Evolutionary conservation across 2,329 filamentous ascomycete species (phyloP).

Genomic region (Achaetomium macrosporum): DNA sequence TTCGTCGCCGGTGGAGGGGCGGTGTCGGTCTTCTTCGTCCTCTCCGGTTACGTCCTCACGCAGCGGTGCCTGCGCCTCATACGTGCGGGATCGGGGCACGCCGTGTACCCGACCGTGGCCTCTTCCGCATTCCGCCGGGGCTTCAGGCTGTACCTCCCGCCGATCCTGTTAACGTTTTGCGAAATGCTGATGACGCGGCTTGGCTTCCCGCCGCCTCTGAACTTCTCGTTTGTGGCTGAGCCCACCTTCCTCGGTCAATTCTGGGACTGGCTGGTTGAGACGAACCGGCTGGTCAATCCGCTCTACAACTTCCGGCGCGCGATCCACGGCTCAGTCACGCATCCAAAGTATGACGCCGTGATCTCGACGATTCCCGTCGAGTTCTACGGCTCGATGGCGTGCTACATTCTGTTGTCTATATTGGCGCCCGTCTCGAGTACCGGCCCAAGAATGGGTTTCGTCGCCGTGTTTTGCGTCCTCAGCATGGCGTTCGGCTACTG

Average conservation of each 20-base stretch:
- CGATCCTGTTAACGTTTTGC: background rate
- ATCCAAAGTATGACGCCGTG: constrained; percentile 6
- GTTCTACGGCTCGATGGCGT: constrained; percentile 1
- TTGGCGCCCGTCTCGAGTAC: background rate
- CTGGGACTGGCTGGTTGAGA: constrained; percentile 3
- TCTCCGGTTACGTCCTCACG: constrained; percentile 7
- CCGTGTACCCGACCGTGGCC: background rate
- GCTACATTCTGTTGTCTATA: background rate
- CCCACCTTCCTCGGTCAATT: background rate
- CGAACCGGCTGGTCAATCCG: constrained; percentile 3
- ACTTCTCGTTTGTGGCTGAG: background rate
- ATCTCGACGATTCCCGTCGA: constrained; percentile 9
- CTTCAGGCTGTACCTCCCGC: constrained; percentile 4
- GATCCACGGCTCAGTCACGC: background rate
- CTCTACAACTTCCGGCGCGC: constrained; percentile 1
- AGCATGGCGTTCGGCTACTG: constrained; percentile 1
- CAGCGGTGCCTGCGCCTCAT: background rate
- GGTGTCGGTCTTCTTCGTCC: constrained; percentile 7
- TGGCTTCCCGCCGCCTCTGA: constrained; percentile 3
- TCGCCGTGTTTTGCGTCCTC: background rate
- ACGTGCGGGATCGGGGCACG: background rate
- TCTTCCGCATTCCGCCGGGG: constrained; percentile 3
- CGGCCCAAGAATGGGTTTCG: background rate
- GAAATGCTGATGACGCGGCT: constrained; percentile 3
- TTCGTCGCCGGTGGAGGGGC: constrained; percentile 3